Percentiles rank a stretch among this genome's conserved stretches.
Conservation (phyloP, 169 alveolate species). For the Plasmodium yoelii region DNA sequence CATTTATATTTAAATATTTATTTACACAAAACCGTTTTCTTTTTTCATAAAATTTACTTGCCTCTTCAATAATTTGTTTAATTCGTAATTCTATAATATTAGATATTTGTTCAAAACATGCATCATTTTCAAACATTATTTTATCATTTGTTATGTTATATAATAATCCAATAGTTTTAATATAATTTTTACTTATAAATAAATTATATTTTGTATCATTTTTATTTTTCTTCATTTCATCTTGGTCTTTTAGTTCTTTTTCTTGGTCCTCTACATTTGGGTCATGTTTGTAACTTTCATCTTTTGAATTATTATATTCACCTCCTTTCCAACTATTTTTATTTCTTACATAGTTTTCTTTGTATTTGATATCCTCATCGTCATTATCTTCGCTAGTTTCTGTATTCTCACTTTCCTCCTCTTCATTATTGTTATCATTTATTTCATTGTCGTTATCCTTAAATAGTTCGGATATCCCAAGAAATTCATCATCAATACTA, state of each 20-base stretch:
- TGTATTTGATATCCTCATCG: background rate
- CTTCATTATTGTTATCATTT: background rate
- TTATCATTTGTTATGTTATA: constrained; percentile 41
- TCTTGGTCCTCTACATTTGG: background rate
- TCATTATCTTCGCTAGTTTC: background rate
- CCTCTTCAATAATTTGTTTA: constrained; percentile 72
- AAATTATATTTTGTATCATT: background rate
- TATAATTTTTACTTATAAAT: constrained; percentile 42
- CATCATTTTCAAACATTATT: constrained; percentile 52
- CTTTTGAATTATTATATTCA: background rate
- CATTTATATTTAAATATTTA: constrained; percentile 32
- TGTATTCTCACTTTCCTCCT: background rate
- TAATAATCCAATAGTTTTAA: constrained; percentile 44
- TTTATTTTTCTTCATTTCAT: background rate
- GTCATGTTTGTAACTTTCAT: constrained; percentile 1
- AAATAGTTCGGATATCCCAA: constrained; percentile 28
- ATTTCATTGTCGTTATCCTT: constrained; percentile 2
- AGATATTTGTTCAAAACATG: constrained; percentile 37
- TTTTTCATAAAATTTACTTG: constrained; percentile 64
- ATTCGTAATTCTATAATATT: constrained; percentile 57
- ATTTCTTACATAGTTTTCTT: background rate
- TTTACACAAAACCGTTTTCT: constrained; percentile 45
- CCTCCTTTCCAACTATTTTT: constrained; percentile 6
- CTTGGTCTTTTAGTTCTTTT: background rate
- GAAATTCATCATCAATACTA: constrained; percentile 8